Conservation (phyloP, 139 green algal species). For the Tetraselmis striata region DNA sequence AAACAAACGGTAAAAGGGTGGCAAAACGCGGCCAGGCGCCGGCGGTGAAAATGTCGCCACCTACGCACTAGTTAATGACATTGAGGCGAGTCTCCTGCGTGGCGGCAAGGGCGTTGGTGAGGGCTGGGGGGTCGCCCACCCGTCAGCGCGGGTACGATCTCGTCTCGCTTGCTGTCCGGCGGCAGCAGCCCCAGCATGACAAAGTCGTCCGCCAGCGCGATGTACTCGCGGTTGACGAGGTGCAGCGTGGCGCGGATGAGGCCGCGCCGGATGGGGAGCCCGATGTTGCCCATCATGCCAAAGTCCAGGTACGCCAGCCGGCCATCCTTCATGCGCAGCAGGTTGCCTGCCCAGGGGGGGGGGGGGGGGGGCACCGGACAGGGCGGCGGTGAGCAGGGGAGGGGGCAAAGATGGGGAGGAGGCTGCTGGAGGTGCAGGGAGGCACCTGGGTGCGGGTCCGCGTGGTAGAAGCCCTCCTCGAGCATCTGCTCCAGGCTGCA, state of each 20-base stretch:
- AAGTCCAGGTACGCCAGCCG: constrained; percentile 72
- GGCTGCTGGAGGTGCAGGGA: background rate
- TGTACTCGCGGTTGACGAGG: constrained; percentile 71
- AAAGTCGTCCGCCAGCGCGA: constrained; percentile 68
- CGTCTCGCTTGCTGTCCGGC: constrained; percentile 34
- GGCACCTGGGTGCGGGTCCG: constrained; percentile 71
- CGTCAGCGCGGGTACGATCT: constrained; percentile 66
- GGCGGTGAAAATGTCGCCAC: too few relatives aligned
- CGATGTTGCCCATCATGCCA: constrained; percentile 75
- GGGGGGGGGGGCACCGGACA: background rate
- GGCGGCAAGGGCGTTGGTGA: too few relatives aligned
- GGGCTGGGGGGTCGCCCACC: constrained; percentile 24
- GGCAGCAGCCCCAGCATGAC: constrained; percentile 75
- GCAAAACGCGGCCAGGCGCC: too few relatives aligned
- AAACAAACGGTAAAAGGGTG: too few relatives aligned
- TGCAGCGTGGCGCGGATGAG: constrained; percentile 80
- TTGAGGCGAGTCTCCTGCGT: too few relatives aligned
- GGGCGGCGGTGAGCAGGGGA: background rate
- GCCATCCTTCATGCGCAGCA: constrained; percentile 37
- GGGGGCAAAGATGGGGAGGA: background rate
- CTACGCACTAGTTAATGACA: too few relatives aligned
- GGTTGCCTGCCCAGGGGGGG: constrained; percentile 34
- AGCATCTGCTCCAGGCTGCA: constrained; percentile 75
- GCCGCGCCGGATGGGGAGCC: constrained; percentile 6
- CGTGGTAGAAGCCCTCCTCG: constrained; percentile 56